phyloP scores from a whole-genome alignment of 257 asterid species.

The Handroanthus guayacan region DNA sequence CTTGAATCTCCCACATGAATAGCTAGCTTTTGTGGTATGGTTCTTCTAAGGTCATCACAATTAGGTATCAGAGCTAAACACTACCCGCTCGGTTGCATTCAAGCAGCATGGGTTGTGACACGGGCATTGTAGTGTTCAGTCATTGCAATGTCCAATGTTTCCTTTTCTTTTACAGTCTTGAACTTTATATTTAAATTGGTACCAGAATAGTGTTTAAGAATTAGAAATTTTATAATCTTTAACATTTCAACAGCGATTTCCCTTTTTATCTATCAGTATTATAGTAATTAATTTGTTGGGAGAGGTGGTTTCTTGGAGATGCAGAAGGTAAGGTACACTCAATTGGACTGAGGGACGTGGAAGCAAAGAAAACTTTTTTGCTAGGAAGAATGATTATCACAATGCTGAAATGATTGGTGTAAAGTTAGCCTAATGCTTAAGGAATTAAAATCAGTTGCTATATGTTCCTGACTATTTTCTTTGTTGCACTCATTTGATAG shows the following conservation, averaged over 20 bases:
- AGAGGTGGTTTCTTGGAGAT: not conserved
- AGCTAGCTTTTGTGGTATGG: too few species aligned
- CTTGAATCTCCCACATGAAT: too few species aligned
- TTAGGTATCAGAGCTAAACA: too few species aligned
- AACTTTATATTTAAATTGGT: not conserved
- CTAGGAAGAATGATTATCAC: not conserved
- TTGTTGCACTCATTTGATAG: not conserved
- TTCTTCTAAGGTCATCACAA: too few species aligned
- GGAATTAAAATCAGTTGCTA: conserved; percentile 17
- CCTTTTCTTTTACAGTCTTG: not conserved
- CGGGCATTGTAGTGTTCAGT: too few species aligned
- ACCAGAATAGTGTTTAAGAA: not conserved
- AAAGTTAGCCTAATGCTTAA: conserved; percentile 18
- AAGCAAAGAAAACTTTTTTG: not conserved
- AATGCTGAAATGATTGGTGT: conserved; percentile 23
- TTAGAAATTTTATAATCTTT: not conserved
- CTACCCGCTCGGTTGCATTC: too few species aligned
- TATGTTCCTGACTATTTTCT: not conserved
- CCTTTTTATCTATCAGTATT: not conserved
- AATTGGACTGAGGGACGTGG: not conserved
- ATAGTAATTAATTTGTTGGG: not conserved
- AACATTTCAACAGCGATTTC: not conserved
- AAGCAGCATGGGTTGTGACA: too few species aligned
- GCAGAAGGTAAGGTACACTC: not conserved
- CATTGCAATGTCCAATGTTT: not conserved